phyloP scores from a whole-genome alignment of 2,329 filamentous ascomycete species.

The Ceratocystis harringtonii region DNA sequence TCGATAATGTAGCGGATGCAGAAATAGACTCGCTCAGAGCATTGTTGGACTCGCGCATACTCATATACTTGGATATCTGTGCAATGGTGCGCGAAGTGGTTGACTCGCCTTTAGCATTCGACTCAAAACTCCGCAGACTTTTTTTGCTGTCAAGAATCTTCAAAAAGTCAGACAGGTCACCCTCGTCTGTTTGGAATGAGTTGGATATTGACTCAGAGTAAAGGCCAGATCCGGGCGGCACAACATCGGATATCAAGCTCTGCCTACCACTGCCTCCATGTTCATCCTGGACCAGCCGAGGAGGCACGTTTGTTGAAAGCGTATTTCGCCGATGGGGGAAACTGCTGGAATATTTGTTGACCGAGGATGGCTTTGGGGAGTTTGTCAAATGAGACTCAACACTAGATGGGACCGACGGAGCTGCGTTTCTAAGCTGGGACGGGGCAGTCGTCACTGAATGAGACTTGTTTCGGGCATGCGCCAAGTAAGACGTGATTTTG shows the following conservation, averaged over 20 bases:
- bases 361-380: constrained; percentile 63
- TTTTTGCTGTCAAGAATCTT: constrained; percentile 79
- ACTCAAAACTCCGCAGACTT: constrained; percentile 66
- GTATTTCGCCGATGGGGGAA: constrained; percentile 75
- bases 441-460: constrained; percentile 8
- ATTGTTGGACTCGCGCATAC: constrained; percentile 79
- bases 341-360: constrained; percentile 83
- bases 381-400: constrained; percentile 47
- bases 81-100: constrained; percentile 61
- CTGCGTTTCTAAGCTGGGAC: constrained; percentile 18
- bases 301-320: constrained; percentile 54
- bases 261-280: constrained; percentile 68
- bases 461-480: constrained; percentile 15
- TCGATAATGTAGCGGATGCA: constrained; percentile 70
- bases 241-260: constrained; percentile 54
- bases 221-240: constrained; percentile 62
- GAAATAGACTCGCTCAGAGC: constrained; percentile 86
- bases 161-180: constrained; percentile 86
- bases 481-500: constrained; percentile 20
- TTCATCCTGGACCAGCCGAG: constrained; percentile 49
- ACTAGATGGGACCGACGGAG: constrained; percentile 33
- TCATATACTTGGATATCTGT: constrained; percentile 70
- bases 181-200: constrained; percentile 61
- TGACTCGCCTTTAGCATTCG: constrained; percentile 45
- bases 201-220: constrained; percentile 57